Conservation (phyloP, 2,329 filamentous ascomycete genomes). For the Cladosporium halotolerans region DNA sequence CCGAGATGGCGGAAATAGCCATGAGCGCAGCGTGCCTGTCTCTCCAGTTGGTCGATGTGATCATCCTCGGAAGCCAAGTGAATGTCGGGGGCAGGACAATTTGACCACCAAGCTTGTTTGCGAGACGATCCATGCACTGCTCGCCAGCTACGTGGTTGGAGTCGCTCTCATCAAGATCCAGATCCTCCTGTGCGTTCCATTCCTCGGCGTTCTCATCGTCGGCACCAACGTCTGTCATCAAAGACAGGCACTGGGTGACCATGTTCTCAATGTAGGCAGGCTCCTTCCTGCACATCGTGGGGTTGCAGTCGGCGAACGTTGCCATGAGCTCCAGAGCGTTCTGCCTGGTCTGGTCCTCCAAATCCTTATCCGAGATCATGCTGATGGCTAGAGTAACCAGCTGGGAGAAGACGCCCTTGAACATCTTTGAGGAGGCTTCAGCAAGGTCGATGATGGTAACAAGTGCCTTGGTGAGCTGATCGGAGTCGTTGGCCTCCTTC, state of each 20-base stretch:
- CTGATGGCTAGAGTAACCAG: conserved; percentile 89
- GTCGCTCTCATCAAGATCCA: conserved; percentile 93
- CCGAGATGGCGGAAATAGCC: conserved; percentile 97
- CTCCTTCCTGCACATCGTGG: conserved; percentile 92
- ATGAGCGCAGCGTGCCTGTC: conserved; percentile 95
- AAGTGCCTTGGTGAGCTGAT: conserved; percentile 83
- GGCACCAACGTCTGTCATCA: conserved; percentile 94
- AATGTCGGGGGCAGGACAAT: conserved; percentile 91
- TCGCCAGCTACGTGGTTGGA: conserved; percentile 96
- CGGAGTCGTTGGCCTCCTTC: conserved; percentile 84
- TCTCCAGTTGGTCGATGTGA: conserved; percentile 88
- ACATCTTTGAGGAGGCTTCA: conserved; percentile 94
- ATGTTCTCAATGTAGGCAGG: conserved; percentile 87
- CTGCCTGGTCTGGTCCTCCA: conserved; percentile 82
- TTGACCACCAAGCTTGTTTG: conserved; percentile 93
- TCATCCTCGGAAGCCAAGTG: conserved; percentile 95
- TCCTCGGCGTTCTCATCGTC: conserved; percentile 93
- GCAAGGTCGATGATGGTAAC: conserved; percentile 89
- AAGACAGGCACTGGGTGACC: conserved; percentile 94
- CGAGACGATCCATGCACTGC: conserved; percentile 95
- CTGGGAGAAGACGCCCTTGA: conserved; percentile 87
- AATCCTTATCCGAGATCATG: conserved; percentile 91
- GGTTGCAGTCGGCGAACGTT: conserved; percentile 91
- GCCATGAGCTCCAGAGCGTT: conserved; percentile 96
- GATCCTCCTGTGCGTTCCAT: conserved; percentile 89